Conservation (phyloP, 768 basidiomycete genomes). For the Lactifluus echinatus region DNA sequence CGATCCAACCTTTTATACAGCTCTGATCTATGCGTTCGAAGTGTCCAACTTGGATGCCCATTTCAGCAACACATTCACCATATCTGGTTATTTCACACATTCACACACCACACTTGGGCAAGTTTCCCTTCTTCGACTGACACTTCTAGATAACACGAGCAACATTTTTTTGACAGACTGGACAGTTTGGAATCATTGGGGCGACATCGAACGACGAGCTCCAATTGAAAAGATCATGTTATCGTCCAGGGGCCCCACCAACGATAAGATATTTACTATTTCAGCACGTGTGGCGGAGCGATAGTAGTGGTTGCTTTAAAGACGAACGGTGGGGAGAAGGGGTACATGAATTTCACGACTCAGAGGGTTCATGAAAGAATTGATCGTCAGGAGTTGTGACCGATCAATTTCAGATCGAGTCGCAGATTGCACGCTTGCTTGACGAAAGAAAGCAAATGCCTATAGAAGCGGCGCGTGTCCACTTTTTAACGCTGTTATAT, state of each 20-base stretch:
- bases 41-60: background rate
- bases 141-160: slow-evolving; percentile 17
- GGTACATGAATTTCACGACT: background rate
- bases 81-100: slow-evolving; percentile 16
- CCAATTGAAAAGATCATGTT: background rate
- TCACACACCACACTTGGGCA: slow-evolving; percentile 14
- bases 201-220: background rate
- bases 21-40: slow-evolving; percentile 4
- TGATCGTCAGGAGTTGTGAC: slow-evolving; percentile 18
- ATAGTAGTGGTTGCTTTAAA: background rate
- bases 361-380: slow-evolving; percentile 12
- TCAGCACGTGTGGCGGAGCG: background rate
- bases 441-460: slow-evolving; percentile 10
- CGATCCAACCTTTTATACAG: slow-evolving; percentile 18
- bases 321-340: background rate
- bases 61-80: slow-evolving; percentile 14
- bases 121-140: slow-evolving; percentile 16
- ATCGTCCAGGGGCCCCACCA: no score
- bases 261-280: background rate
- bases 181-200: background rate
- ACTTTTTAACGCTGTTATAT: background rate
- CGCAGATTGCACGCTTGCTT: slow-evolving; percentile 4
- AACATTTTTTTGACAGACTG: slow-evolving; percentile 8
- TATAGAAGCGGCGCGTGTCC: slow-evolving; percentile 6
- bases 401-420: slow-evolving; percentile 15